Base-by-base conservation (phyloP, 768 basidiomycete species). In the Crucibulum laeve region DNA sequence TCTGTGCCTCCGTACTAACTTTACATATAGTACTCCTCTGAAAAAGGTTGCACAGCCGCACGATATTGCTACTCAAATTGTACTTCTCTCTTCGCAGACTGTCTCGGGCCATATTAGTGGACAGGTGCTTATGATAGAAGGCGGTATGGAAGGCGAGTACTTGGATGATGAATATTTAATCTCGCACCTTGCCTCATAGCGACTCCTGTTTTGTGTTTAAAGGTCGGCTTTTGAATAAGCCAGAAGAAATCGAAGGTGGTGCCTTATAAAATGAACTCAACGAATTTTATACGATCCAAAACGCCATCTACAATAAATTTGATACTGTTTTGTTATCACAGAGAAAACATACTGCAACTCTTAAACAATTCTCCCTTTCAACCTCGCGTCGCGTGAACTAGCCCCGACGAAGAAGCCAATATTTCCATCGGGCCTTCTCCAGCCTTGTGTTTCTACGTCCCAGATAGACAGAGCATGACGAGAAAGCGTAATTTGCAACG, bases 21-120 rank as follows among this genome's bases (percentile, higher is more conserved):
- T 17, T 33, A n/a, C 25, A 30, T 19, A 1, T 48, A 87, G 84
- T 15, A 84, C 76, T 0, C 84, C 87, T 2, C 63, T 88, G 41
- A 84, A 79, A 60, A 87, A 86, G 53, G 63, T 87, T 10, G 86
- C 77, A 0, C 61, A 67, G 33, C 76, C 84, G 0, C 57, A 61
- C 46, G 87, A 90, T 47, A 61, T 88, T 24, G 87, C 86, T 0
- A 70, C 67, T 6, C 84, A 87, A 57, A 69, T 89, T 23, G 73
- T 74, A 7, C 45, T 84, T 1, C 55, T 88, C 2, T 74, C 86
- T 0, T 87, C 84, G 0, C 61, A 73, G 6, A 62, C 61, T 7
- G 54, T 87, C 0, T 87, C 84, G 0, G 84, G 86, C 0, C 86
- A 88, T 53, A 71, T 88, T 14, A 76, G 80, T 1, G 86, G 86